These are phyloP conservation scores for Mycosphaerelloides madeirae DNA, from an alignment of 2,329 filamentous ascomycete genomes.

Conservation along the genomic window DNA sequence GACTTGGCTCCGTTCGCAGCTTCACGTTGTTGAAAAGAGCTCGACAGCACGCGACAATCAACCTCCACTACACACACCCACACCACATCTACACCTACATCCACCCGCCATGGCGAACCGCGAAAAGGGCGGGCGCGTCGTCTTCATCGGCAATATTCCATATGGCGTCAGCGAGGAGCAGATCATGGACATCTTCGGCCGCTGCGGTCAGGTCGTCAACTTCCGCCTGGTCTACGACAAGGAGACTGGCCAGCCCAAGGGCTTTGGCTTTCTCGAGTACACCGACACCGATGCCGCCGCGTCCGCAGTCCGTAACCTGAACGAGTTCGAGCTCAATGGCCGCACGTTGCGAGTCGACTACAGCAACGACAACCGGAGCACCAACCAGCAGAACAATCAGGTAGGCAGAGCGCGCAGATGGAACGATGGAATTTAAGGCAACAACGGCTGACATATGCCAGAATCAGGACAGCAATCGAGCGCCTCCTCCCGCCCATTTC, in stretches of 20 bases:
- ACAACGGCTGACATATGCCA: too few relatives aligned
- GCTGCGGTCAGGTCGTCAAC: slow-evolving; percentile 82
- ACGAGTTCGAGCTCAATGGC: slow-evolving; percentile 92
- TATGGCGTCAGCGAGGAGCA: slow-evolving; percentile 93
- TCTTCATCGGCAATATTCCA: slow-evolving; percentile 83
- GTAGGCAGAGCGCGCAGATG: slow-evolving; percentile 9
- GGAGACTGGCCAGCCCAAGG: slow-evolving; percentile 89
- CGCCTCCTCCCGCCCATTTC: slow-evolving; percentile 40
- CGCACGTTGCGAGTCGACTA: slow-evolving; percentile 93
- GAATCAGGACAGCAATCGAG: slow-evolving; percentile 14
- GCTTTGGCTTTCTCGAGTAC: slow-evolving; percentile 95
- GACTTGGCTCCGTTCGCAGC: too few relatives aligned
- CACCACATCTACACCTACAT: slow-evolving; percentile 25
- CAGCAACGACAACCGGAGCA: slow-evolving; percentile 74
- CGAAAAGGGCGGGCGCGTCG: slow-evolving; percentile 71
- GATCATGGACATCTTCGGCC: slow-evolving; percentile 88
- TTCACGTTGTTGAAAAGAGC: neutral
- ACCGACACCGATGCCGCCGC: slow-evolving; percentile 87
- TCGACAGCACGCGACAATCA: neutral
- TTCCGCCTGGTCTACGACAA: slow-evolving; percentile 94
- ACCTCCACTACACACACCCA: neutral
- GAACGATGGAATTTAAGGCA: too few relatives aligned
- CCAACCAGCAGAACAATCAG: slow-evolving; percentile 13
- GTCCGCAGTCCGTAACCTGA: slow-evolving; percentile 89
- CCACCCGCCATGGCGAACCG: slow-evolving; percentile 29